phyloP scores from a whole-genome alignment of 2,329 filamentous ascomycete genomes.

The Aspergillus japonicus region DNA sequence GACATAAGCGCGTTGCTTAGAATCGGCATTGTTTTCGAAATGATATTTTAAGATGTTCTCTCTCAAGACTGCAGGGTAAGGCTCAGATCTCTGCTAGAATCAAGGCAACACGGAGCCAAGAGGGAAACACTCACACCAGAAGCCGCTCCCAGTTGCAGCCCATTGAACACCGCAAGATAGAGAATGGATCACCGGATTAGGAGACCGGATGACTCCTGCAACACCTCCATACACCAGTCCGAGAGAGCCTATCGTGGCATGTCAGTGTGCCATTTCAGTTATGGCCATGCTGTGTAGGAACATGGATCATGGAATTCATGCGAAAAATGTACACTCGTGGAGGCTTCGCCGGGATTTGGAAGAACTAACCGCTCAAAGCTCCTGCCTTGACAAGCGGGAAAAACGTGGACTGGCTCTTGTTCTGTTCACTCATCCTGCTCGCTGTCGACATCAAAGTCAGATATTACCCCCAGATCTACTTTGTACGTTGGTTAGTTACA shows the following conservation, averaged over 20 bases:
- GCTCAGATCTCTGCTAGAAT: slow-evolving; percentile 12
- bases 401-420: neutral
- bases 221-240: slow-evolving; percentile 67
- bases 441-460: neutral
- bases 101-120: neutral
- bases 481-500: neutral
- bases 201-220: slow-evolving; percentile 68
- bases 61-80: slow-evolving; percentile 39
- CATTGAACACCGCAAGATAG: slow-evolving; percentile 74
- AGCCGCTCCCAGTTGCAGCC: slow-evolving; percentile 73
- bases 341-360: slow-evolving; percentile 2
- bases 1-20: slow-evolving; percentile 62
- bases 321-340: slow-evolving; percentile 2
- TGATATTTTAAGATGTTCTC: slow-evolving; percentile 49
- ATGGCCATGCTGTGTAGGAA: neutral
- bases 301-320: neutral
- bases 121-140: slow-evolving; percentile 62
- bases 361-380: slow-evolving; percentile 54
- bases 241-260: slow-evolving; percentile 35
- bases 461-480: neutral
- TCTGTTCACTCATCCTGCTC: neutral
- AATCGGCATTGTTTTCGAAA: slow-evolving; percentile 53
- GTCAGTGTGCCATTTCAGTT: neutral
- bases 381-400: slow-evolving; percentile 57
- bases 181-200: slow-evolving; percentile 67